Conservation (phyloP, 345 rosid species). For the Nephelium lappaceum region DNA sequence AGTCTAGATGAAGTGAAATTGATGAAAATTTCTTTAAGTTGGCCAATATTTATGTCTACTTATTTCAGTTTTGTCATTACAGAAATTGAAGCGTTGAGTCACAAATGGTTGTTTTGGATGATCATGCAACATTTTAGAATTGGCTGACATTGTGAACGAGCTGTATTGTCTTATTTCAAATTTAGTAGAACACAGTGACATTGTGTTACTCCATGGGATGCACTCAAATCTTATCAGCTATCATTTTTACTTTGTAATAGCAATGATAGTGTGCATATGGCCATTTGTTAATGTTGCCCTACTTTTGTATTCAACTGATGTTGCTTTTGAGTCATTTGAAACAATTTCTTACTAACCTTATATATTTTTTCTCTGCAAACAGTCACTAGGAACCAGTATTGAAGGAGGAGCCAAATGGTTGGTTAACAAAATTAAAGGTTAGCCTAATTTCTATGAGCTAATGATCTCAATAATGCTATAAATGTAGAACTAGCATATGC, state of each 20-base stretch:
- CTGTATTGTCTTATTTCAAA: neutral
- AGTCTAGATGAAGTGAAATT: neutral
- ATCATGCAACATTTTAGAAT: neutral
- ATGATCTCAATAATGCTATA: neutral
- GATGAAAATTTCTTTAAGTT: neutral
- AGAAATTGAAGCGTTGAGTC: neutral
- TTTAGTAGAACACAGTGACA: neutral
- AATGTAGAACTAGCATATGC: neutral
- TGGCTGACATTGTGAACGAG: neutral
- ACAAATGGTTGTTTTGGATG: neutral
- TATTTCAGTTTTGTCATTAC: neutral
- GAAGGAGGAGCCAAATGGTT: slow-evolving; percentile 94
- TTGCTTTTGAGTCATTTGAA: neutral
- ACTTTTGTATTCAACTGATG: neutral
- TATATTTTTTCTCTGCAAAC: slow-evolving; percentile 14
- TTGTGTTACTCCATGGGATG: neutral
- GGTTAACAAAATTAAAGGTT: slow-evolving; percentile 95
- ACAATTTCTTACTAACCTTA: slow-evolving; percentile 1
- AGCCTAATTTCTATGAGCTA: slow-evolving; percentile 4
- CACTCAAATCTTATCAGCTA: neutral
- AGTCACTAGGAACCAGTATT: slow-evolving; percentile 83
- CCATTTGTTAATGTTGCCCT: neutral
- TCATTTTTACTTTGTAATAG: neutral
- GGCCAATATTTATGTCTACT: neutral
- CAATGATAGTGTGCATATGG: neutral